These are phyloP conservation scores for Aspergillus persii DNA, from an alignment of 2,329 filamentous ascomycete species.

Conservation along the genomic window DNA sequence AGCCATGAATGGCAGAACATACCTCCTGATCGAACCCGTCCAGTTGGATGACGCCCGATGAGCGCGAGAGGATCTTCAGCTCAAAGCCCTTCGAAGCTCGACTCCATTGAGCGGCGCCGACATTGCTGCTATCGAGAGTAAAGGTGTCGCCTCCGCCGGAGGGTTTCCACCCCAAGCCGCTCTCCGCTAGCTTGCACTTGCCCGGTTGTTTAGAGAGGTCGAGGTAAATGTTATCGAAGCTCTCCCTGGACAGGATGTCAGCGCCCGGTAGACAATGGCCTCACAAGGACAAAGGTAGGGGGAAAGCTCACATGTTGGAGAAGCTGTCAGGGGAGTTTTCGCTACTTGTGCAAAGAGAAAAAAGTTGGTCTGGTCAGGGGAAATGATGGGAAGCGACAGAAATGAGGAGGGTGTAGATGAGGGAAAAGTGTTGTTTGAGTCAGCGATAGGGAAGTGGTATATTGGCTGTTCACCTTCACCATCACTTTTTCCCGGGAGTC, in stretches of 20 bases:
- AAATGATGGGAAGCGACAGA: neutral
- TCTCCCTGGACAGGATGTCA: constrained; percentile 60
- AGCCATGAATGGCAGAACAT: constrained; percentile 12
- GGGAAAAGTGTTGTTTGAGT: neutral
- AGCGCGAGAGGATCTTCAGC: constrained; percentile 83
- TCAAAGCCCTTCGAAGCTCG: constrained; percentile 89
- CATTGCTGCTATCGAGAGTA: constrained; percentile 83
- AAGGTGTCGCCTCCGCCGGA: constrained; percentile 84
- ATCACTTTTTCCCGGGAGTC: constrained; percentile 20
- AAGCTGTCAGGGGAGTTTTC: constrained; percentile 13
- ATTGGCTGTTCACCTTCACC: constrained; percentile 13
- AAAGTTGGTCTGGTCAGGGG: neutral
- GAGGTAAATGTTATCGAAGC: constrained; percentile 95
- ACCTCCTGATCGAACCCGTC: constrained; percentile 92
- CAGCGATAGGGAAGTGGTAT: neutral
- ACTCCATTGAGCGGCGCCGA: constrained; percentile 89
- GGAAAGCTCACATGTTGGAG: constrained; percentile 35
- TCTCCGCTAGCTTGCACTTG: constrained; percentile 92
- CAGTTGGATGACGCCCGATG: constrained; percentile 82
- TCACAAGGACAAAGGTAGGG: neutral
- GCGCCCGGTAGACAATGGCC: constrained; percentile 1
- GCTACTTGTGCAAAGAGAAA: neutral
- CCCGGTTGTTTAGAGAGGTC: constrained; percentile 90
- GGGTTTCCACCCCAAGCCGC: constrained; percentile 93
- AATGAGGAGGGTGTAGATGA: neutral